Conservation (phyloP, 306 rosid genomes). For the Fragaria vesca region DNA sequence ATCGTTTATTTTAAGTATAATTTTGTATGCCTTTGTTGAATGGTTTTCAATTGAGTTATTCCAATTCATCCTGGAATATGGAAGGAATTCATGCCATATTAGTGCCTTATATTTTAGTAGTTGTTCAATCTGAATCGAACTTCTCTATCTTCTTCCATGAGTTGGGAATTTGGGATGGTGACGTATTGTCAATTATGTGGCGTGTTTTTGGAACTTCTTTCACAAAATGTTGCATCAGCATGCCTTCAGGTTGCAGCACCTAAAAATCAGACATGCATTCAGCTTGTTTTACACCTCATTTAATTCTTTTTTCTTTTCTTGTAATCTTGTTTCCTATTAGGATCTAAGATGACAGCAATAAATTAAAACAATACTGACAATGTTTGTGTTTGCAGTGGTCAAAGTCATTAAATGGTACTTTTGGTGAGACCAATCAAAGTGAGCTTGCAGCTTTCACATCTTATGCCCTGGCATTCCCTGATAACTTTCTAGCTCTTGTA, state of each 20-base stretch:
- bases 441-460: conserved; percentile 96
- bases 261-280: not conserved
- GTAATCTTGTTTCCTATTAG: not conserved
- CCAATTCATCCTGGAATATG: not conserved
- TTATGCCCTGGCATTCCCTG: conserved; percentile 95
- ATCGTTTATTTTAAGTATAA: conserved; percentile 22
- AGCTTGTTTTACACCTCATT: not conserved
- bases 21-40: not conserved
- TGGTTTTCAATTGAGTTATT: not conserved
- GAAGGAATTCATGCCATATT: not conserved
- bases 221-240: not conserved
- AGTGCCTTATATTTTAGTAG: not conserved
- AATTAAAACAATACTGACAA: conserved; percentile 8
- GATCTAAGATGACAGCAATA: conserved; percentile 15
- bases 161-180: not conserved
- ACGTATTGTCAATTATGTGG: not conserved
- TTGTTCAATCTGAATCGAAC: not conserved
- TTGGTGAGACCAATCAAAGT: conserved; percentile 94
- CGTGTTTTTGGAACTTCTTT: not conserved
- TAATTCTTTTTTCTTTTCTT: not conserved
- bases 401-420: conserved; percentile 48
- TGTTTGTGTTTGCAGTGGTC: conserved; percentile 60
- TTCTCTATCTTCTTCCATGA: not conserved
- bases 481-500: conserved; percentile 86
- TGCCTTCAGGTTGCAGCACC: not conserved